Percentiles rank a stretch among this genome's conserved stretches.
phyloP scores from a whole-genome alignment of 1,284 basidiomycete species.

The Mycena citricolor region DNA sequence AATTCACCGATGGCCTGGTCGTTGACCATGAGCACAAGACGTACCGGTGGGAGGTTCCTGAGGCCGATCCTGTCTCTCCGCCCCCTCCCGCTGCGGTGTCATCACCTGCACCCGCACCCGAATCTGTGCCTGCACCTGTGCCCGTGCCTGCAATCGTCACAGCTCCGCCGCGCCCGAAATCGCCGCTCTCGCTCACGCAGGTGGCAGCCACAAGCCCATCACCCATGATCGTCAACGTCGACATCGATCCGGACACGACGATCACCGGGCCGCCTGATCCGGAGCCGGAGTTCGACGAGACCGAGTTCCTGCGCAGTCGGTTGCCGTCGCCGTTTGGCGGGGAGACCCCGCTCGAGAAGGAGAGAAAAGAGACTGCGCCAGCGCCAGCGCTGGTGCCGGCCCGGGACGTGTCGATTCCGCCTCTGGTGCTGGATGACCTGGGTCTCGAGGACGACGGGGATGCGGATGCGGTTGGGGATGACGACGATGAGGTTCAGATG shows the following conservation, averaged over 20 bases:
- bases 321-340: slow-evolving; percentile 20
- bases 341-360: slow-evolving; percentile 6
- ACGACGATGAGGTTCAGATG: no score
- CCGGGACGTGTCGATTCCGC: no score
- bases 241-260: background rate
- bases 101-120: slow-evolving; percentile 1
- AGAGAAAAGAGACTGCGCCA: no score
- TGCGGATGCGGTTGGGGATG: no score
- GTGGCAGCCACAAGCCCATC: background rate
- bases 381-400: no score
- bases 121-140: background rate
- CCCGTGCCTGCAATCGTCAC: background rate
- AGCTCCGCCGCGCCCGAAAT: background rate
- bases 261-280: background rate
- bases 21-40: slow-evolving; percentile 19
- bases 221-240: background rate
- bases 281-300: slow-evolving; percentile 10
- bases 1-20: slow-evolving; percentile 30
- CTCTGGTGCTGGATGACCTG: no score
- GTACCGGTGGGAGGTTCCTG: slow-evolving; percentile 14
- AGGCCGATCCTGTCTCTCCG: no score
- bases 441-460: no score
- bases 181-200: slow-evolving; percentile 16
- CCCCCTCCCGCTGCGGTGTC: no score
- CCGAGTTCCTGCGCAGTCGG: slow-evolving; percentile 18